Percentiles rank a stretch among this genome's conserved stretches.
Evolutionary conservation across 306 rosid genomes (phyloP).

Genomic region (Cicer judaicum): DNA sequence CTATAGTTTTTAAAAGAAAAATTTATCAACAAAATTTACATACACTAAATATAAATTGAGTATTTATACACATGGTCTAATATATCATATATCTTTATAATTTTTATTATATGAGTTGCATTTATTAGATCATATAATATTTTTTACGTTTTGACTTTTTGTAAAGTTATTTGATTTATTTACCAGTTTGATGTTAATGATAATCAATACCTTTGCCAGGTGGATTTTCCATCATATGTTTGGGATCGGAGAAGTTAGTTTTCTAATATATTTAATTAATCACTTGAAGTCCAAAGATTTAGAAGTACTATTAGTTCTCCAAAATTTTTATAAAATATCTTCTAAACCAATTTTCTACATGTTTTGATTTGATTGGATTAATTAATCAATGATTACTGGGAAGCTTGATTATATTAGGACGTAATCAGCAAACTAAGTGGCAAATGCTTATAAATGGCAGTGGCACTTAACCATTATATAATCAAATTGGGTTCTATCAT

Average conservation of each 20-base stretch:
- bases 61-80: too few relatives aligned
- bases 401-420: slow-evolving; percentile 22
- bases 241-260: slow-evolving; percentile 17
- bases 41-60: too few relatives aligned
- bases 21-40: too few relatives aligned
- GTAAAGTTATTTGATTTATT: too few relatives aligned
- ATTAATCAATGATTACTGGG: background rate
- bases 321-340: slow-evolving; percentile 7
- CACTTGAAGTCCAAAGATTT: slow-evolving; percentile 14
- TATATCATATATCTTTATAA: too few relatives aligned
- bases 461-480: slow-evolving; percentile 44
- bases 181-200: background rate
- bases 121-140: too few relatives aligned
- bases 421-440: slow-evolving; percentile 39
- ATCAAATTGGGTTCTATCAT: slow-evolving; percentile 5
- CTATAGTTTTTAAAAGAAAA: too few relatives aligned
- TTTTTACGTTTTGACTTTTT: too few relatives aligned
- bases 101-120: too few relatives aligned
- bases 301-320: background rate
- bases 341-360: background rate
- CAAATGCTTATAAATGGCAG: slow-evolving; percentile 33
- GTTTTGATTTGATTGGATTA: slow-evolving; percentile 26
- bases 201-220: background rate
- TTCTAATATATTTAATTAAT: background rate
- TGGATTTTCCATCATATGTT: background rate